Evolutionary conservation across 2,329 filamentous ascomycete genomes (phyloP).

Genomic region (Fusarium robinianum): DNA sequence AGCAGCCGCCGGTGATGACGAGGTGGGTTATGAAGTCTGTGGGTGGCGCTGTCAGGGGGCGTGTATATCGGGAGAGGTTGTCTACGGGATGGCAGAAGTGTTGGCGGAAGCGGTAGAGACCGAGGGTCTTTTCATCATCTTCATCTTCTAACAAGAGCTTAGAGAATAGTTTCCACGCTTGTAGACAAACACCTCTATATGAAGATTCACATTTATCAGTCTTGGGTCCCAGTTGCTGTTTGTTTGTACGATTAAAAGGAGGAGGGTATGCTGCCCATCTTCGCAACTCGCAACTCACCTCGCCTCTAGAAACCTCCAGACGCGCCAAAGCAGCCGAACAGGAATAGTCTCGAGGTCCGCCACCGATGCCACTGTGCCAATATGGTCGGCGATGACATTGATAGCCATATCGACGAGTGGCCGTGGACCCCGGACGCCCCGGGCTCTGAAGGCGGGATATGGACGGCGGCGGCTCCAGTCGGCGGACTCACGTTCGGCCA

Average conservation of each 20-base stretch:
- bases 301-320: constrained; percentile 48
- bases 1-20: constrained; percentile 44
- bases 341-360: constrained; percentile 44
- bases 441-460: constrained; percentile 34
- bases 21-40: constrained; percentile 49
- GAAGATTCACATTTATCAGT: not conserved
- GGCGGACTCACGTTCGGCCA: constrained; percentile 27
- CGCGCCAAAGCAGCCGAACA: constrained; percentile 40
- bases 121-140: constrained; percentile 42
- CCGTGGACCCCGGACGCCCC: constrained; percentile 41
- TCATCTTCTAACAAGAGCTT: constrained; percentile 40
- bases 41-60: constrained; percentile 43
- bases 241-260: no score
- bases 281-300: constrained; percentile 45
- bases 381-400: constrained; percentile 44
- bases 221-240: no score
- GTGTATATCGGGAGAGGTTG: constrained; percentile 43
- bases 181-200: constrained; percentile 43
- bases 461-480: constrained; percentile 45
- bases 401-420: constrained; percentile 47
- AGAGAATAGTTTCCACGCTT: constrained; percentile 49
- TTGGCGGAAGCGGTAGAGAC: constrained; percentile 46
- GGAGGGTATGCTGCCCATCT: no score
- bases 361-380: constrained; percentile 40
- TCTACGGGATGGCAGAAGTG: constrained; percentile 45